These are phyloP conservation scores for Coniochaeta sp. DNA, from an alignment of 2,329 filamentous ascomycete genomes.

Conservation along the genomic window DNA sequence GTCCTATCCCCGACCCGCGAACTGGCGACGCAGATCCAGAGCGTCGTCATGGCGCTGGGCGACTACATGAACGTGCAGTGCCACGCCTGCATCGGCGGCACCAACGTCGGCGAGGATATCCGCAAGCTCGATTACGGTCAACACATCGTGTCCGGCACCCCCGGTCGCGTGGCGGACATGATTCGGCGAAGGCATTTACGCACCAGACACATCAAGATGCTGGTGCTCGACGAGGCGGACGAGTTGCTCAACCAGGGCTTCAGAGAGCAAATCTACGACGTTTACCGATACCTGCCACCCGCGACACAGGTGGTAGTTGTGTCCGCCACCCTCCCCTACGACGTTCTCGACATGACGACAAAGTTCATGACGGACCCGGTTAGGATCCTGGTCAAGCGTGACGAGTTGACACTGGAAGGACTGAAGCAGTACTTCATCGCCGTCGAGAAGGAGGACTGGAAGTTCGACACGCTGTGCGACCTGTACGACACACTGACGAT, in stretches of 20 bases:
- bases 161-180: constrained; percentile 77
- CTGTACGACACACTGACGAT: constrained; percentile 98
- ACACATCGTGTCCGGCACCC: constrained; percentile 94
- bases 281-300: constrained; percentile 92
- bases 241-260: constrained; percentile 83
- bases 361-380: constrained; percentile 99
- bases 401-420: constrained; percentile 94
- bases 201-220: constrained; percentile 57
- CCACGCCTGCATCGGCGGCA: constrained; percentile 96
- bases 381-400: constrained; percentile 94
- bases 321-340: constrained; percentile 92
- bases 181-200: constrained; percentile 49
- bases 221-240: constrained; percentile 54
- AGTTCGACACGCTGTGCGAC: constrained; percentile 97
- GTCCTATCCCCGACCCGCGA: constrained; percentile 95
- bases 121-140: constrained; percentile 95
- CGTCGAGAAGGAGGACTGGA: constrained; percentile 99
- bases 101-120: constrained; percentile 96
- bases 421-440: constrained; percentile 99
- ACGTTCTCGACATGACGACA: constrained; percentile 97
- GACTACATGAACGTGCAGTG: constrained; percentile 99
- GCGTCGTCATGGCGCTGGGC: constrained; percentile 97
- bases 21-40: constrained; percentile 96
- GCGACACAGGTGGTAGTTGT: constrained; percentile 98
- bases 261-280: constrained; percentile 97